Evolutionary conservation across 306 rosid species (phyloP).

Genomic region (Purshia tridentata): DNA sequence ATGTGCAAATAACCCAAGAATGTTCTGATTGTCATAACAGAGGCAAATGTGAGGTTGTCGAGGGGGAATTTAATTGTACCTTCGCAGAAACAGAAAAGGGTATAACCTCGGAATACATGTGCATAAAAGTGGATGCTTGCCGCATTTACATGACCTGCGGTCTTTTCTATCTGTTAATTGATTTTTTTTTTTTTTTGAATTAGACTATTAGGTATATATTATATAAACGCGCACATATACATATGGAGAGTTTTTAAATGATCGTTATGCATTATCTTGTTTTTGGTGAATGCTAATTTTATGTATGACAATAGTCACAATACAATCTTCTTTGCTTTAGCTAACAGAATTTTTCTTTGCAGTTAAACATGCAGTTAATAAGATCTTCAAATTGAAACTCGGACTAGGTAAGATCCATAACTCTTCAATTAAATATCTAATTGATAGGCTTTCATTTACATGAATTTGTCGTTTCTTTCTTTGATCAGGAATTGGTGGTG

Average conservation of each 20-base stretch:
- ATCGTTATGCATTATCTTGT: not conserved
- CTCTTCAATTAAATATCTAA: not conserved
- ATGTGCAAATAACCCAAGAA: not conserved
- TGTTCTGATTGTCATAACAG: rapidly evolving
- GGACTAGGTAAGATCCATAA: not conserved
- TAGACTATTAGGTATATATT: not conserved
- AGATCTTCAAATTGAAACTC: not conserved
- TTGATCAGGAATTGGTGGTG: not conserved
- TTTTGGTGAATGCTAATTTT: not conserved
- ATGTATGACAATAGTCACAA: not conserved
- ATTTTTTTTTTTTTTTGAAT: too few relatives aligned
- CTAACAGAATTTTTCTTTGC: not conserved
- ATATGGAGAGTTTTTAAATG: not conserved
- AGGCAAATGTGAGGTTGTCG: not conserved
- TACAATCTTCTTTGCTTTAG: not conserved
- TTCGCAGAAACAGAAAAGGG: not conserved
- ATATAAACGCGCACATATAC: too few relatives aligned
- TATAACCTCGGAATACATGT: not conserved
- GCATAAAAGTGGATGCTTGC: not conserved
- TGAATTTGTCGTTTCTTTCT: too few relatives aligned
- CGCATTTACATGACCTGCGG: not conserved
- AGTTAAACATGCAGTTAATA: not conserved
- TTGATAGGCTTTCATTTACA: too few relatives aligned
- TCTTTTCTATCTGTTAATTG: not conserved
- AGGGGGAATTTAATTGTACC: not conserved